Evolutionary conservation across 371 early-diverging fungal genomes (phyloP).

Genomic region (Batkoa obscura): DNA sequence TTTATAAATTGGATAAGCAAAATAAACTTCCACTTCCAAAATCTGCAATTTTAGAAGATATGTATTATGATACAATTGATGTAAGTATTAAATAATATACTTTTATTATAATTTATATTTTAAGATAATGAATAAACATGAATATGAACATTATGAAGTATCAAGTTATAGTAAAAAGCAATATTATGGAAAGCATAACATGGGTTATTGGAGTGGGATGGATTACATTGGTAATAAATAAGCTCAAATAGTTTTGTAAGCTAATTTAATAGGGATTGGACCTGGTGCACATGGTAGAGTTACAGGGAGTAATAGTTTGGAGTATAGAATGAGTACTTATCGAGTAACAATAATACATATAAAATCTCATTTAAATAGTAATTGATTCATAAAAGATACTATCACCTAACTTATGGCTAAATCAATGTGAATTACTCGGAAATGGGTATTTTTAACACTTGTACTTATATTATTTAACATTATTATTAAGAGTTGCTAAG

Average conservation of each 20-base stretch:
- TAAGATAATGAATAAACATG: slow-evolving; percentile 15
- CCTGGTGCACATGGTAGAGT: slow-evolving; percentile 63
- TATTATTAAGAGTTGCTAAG: too few relatives aligned
- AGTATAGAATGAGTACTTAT: slow-evolving; percentile 23
- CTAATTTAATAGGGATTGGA: slow-evolving; percentile 43
- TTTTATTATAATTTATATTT: too few relatives aligned
- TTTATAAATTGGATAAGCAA: slow-evolving; percentile 23
- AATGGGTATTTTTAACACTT: slow-evolving; percentile 25
- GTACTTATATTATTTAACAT: background rate
- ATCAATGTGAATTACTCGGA: slow-evolving; percentile 24
- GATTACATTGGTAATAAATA: slow-evolving; percentile 39
- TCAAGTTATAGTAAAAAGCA: slow-evolving; percentile 31
- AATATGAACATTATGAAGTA: slow-evolving; percentile 57
- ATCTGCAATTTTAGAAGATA: slow-evolving; percentile 29
- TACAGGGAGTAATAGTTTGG: slow-evolving; percentile 11
- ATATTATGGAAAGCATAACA: slow-evolving; percentile 39
- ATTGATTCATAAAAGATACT: slow-evolving; percentile 17
- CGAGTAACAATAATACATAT: too few relatives aligned
- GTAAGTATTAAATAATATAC: too few relatives aligned
- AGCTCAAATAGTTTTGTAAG: background rate
- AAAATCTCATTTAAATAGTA: background rate
- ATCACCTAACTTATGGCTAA: slow-evolving; percentile 27
- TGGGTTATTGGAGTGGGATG: slow-evolving; percentile 50
- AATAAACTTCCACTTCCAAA: slow-evolving; percentile 17
- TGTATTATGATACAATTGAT: slow-evolving; percentile 41